Evolutionary conservation across 2,329 filamentous ascomycete species (phyloP).

Genomic region (Coniella vitis): DNA sequence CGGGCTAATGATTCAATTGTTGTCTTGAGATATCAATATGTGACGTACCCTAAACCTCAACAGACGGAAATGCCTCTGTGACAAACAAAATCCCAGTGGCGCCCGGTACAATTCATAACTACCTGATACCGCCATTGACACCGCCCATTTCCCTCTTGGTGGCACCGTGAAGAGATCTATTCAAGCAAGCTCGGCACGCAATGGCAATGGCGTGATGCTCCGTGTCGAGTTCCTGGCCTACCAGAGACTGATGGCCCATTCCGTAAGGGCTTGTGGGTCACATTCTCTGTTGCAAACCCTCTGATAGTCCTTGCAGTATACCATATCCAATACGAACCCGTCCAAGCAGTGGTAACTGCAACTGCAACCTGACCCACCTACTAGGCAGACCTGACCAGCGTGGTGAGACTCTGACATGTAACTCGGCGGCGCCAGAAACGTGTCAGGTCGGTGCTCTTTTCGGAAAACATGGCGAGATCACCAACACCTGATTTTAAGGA

Average conservation of each 20-base stretch:
- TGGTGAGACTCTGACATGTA: slow-evolving; percentile 55
- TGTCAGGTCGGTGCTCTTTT: slow-evolving; percentile 73
- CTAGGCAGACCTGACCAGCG: slow-evolving; percentile 64
- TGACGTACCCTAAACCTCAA: too few species aligned
- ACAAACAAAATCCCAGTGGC: slow-evolving; percentile 9
- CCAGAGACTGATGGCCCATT: slow-evolving; percentile 27
- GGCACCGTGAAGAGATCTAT: slow-evolving; percentile 21
- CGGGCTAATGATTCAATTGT: neutral
- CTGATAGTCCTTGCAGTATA: slow-evolving; percentile 45
- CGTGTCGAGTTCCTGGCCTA: slow-evolving; percentile 25
- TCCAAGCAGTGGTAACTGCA: slow-evolving; percentile 67
- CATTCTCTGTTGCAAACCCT: slow-evolving; percentile 5
- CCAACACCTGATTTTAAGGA: slow-evolving; percentile 39
- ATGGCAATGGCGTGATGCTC: slow-evolving; percentile 27
- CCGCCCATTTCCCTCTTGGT: slow-evolving; percentile 7
- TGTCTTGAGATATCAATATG: too few species aligned
- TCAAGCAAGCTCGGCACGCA: slow-evolving; percentile 21
- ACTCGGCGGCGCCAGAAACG: slow-evolving; percentile 46
- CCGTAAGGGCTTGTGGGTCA: slow-evolving; percentile 23
- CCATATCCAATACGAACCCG: slow-evolving; percentile 62
- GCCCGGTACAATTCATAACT: slow-evolving; percentile 10
- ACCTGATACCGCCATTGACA: slow-evolving; percentile 10
- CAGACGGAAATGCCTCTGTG: slow-evolving; percentile 8
- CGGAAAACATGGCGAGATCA: slow-evolving; percentile 64
- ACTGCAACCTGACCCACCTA: slow-evolving; percentile 59